phyloP scores from a whole-genome alignment of 805 yeast species.

The Scheffersomyces coipomensis region DNA sequence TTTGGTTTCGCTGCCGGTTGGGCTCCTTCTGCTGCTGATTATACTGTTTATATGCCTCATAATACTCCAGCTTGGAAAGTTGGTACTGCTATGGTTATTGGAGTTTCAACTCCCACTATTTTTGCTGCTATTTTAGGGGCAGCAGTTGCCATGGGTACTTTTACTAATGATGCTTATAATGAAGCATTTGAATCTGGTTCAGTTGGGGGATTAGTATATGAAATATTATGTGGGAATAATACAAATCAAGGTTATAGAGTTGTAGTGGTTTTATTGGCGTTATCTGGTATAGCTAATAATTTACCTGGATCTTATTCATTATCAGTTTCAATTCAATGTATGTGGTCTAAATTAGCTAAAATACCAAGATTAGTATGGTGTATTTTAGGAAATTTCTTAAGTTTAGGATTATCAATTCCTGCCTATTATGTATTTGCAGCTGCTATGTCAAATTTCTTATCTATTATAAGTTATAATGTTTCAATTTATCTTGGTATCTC shows the following conservation, averaged over 20 bases:
- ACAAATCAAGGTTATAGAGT: conserved; percentile 29
- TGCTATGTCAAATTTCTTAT: conserved; percentile 30
- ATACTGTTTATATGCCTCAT: conserved; percentile 30
- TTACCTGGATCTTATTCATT: conserved; percentile 33
- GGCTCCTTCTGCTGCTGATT: conserved; percentile 33
- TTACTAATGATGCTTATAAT: conserved; percentile 16
- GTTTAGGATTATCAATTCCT: conserved; percentile 32
- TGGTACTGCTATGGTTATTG: conserved; percentile 22
- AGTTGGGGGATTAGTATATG: conserved; percentile 29
- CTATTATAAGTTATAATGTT: conserved; percentile 30
- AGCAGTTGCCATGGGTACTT: conserved; percentile 28
- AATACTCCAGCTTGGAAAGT: conserved; percentile 25
- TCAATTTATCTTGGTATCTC: conserved; percentile 32
- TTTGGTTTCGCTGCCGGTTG: conserved; percentile 34
- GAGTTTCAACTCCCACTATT: conserved; percentile 24
- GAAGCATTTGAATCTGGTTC: conserved; percentile 19
- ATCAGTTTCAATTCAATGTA: conserved; percentile 27
- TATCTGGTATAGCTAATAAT: conserved; percentile 30
- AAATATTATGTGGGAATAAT: conserved; percentile 23
- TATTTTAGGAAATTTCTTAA: conserved; percentile 26
- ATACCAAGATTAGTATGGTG: conserved; percentile 37
- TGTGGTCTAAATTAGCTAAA: conserved; percentile 28
- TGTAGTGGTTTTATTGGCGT: conserved; percentile 28
- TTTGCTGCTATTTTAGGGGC: conserved; percentile 31
- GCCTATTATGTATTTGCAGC: conserved; percentile 30